Conservation (phyloP, 129 eudicot genomes). For the Helianthus tuberosus region DNA sequence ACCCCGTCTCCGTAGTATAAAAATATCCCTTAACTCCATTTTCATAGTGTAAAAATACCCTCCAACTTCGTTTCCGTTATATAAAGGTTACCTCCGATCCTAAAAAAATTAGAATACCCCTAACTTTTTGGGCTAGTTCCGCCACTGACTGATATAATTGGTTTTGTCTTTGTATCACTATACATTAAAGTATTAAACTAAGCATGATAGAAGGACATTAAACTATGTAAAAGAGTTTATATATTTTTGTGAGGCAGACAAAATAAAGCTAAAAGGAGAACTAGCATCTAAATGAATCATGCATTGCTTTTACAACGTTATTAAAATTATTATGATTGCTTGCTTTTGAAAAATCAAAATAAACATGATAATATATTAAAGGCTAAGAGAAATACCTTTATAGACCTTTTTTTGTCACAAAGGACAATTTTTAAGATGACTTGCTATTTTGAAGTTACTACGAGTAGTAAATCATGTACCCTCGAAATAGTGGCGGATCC, state of each 20-base stretch:
- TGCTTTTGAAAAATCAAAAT: constrained; percentile 15
- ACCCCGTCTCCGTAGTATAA: too few species aligned
- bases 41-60: too few species aligned
- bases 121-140: too few species aligned
- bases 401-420: neutral
- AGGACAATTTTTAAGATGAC: neutral
- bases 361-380: constrained; percentile 11
- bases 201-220: neutral
- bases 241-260: neutral
- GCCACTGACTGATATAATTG: neutral
- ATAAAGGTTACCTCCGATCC: too few species aligned
- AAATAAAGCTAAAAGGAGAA: constrained; percentile 6
- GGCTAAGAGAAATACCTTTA: neutral
- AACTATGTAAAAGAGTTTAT: neutral
- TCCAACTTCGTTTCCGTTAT: too few species aligned
- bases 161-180: neutral
- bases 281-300: constrained; percentile 12
- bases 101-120: too few species aligned
- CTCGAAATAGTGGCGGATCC: too few species aligned
- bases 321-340: constrained; percentile 2
- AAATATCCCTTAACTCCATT: too few species aligned
- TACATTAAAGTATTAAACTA: too few species aligned
- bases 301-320: constrained; percentile 10
- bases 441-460: neutral
- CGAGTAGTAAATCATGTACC: too few species aligned